Conservation (phyloP, 164 flowering plant genomes). For the Annona squamosa region DNA sequence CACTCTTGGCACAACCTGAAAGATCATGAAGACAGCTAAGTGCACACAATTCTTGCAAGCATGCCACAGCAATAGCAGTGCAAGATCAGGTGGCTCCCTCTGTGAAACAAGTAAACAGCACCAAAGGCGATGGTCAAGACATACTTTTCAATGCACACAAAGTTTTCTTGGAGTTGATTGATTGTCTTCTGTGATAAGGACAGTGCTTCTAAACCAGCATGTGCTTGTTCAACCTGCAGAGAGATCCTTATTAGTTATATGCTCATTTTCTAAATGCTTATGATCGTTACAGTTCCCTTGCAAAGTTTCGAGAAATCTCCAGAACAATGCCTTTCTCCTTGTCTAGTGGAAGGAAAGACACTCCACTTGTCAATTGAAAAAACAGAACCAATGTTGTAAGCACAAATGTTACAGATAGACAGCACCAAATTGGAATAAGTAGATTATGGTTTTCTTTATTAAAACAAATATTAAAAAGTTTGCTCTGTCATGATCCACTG, state of each 20-base stretch:
- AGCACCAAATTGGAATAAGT: too few species aligned
- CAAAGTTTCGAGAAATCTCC: too few species aligned
- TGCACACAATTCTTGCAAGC: neutral
- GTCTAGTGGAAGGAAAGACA: too few species aligned
- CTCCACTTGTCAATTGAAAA: too few species aligned
- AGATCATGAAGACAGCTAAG: conserved; percentile 7
- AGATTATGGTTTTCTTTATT: too few species aligned
- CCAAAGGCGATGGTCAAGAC: conserved; percentile 10
- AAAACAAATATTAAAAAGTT: too few species aligned
- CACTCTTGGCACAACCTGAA: conserved; percentile 92
- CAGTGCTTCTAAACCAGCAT: conserved; percentile 76
- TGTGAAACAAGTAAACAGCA: neutral
- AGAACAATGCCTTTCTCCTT: too few species aligned
- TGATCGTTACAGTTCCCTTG: too few species aligned
- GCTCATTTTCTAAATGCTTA: neutral
- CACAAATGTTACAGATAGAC: too few species aligned
- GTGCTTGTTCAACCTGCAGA: conserved; percentile 90
- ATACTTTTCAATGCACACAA: conserved; percentile 83
- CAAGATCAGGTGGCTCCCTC: neutral
- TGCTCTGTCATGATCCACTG: too few species aligned
- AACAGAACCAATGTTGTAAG: too few species aligned
- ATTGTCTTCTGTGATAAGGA: conserved; percentile 63
- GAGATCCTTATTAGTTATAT: neutral
- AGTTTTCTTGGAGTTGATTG: conserved; percentile 73
- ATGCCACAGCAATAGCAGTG: neutral